phyloP scores from a whole-genome alignment of 2,329 filamentous ascomycete genomes.

The Diaporthe sp. region DNA sequence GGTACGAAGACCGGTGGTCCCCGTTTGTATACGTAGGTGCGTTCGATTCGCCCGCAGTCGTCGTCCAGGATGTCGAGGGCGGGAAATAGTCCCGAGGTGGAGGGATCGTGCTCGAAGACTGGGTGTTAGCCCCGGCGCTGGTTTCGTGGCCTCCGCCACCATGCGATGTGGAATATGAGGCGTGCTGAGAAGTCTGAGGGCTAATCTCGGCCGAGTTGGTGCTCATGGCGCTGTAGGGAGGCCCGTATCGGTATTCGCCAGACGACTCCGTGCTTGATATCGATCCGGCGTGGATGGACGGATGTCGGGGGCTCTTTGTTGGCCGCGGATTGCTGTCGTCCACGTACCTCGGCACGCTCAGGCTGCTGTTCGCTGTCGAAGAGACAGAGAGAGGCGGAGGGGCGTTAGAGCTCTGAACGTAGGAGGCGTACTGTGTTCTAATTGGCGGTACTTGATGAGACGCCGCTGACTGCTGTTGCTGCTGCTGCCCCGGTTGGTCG shows the following conservation, averaged over 20 bases:
- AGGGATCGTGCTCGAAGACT: slow-evolving; percentile 45
- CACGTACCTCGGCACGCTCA: slow-evolving; percentile 70
- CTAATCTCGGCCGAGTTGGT: slow-evolving; percentile 52
- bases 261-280: slow-evolving; percentile 64
- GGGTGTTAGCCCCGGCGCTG: slow-evolving; percentile 40
- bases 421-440: slow-evolving; percentile 67
- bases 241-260: slow-evolving; percentile 70
- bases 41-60: slow-evolving; percentile 61
- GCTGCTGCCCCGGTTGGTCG: slow-evolving; percentile 58
- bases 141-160: slow-evolving; percentile 36
- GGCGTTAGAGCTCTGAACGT: slow-evolving; percentile 65
- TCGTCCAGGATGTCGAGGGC: slow-evolving; percentile 65
- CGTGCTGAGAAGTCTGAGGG: slow-evolving; percentile 52
- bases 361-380: slow-evolving; percentile 58
- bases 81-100: slow-evolving; percentile 68
- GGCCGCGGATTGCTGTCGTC: slow-evolving; percentile 66
- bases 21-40: slow-evolving; percentile 61
- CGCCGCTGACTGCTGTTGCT: slow-evolving; percentile 24
- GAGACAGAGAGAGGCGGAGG: slow-evolving; percentile 64
- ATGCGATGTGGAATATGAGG: slow-evolving; percentile 34
- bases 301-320: slow-evolving; percentile 70
- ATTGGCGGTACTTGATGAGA: slow-evolving; percentile 53
- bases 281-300: slow-evolving; percentile 66
- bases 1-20: slow-evolving; percentile 56
- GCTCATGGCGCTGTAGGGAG: slow-evolving; percentile 54